Percentiles rank a stretch among this genome's conserved stretches.
Conservation (phyloP, 2,329 filamentous ascomycete genomes). For the Aspergillus pseudonomiae region DNA sequence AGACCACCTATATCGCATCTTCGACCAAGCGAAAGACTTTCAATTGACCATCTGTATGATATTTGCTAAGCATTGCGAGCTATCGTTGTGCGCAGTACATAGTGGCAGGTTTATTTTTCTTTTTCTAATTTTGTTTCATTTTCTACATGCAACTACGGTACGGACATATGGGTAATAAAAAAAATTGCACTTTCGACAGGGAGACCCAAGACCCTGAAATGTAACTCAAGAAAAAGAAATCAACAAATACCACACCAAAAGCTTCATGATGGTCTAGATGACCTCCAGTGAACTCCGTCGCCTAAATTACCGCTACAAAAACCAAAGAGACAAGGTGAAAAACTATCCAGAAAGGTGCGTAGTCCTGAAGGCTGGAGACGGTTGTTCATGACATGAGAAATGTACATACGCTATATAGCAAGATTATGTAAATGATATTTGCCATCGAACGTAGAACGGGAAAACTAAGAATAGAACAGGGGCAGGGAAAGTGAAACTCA, state of each 20-base stretch:
- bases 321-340: not conserved
- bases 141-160: not conserved
- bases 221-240: not conserved
- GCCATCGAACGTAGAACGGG: not conserved
- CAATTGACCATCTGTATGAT: conserved; percentile 16
- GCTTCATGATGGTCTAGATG: not conserved
- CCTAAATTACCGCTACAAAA: not conserved
- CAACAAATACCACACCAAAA: not conserved
- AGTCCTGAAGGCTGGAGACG: not conserved
- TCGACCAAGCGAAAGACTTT: conserved; percentile 2
- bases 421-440: not conserved
- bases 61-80: conserved; percentile 18
- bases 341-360: not conserved
- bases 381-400: not conserved
- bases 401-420: conserved; percentile 4
- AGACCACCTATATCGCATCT: not conserved
- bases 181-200: not conserved
- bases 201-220: not conserved
- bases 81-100: conserved; percentile 10
- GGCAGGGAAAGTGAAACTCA: not conserved
- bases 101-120: not conserved
- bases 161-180: not conserved
- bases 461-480: not conserved
- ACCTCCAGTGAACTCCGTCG: not conserved
- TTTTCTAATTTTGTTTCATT: conserved; percentile 7